Conservation (phyloP, 2,329 filamentous ascomycete species). For the Aspergillus sojae region DNA sequence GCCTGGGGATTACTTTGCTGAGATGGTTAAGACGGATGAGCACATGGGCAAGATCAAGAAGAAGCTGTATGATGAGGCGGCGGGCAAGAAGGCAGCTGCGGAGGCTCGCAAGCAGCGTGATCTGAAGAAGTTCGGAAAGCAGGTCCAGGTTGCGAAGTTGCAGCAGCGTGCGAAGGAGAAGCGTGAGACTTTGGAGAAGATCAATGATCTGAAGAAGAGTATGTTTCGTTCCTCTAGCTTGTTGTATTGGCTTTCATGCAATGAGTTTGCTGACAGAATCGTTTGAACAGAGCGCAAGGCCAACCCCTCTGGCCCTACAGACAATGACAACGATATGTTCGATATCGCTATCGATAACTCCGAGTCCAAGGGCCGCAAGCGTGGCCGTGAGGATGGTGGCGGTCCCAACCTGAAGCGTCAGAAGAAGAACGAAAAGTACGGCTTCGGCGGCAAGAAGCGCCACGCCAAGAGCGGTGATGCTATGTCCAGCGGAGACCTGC, state of each 20-base stretch:
- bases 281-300: constrained; percentile 74
- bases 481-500: constrained; percentile 76
- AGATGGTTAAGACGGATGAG: constrained; percentile 98
- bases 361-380: constrained; percentile 54
- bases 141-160: constrained; percentile 93
- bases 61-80: constrained; percentile 89
- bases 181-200: constrained; percentile 91
- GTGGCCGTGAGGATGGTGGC: constrained; percentile 46
- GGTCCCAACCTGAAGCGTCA: constrained; percentile 67
- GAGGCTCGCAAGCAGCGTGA: constrained; percentile 92
- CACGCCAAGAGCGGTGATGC: constrained; percentile 90
- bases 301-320: constrained; percentile 61
- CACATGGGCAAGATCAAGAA: constrained; percentile 97
- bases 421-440: constrained; percentile 94
- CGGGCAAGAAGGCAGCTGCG: constrained; percentile 85
- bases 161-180: constrained; percentile 94
- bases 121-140: constrained; percentile 98
- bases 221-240: constrained; percentile 44
- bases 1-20: constrained; percentile 93
- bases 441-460: constrained; percentile 94
- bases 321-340: constrained; percentile 80
- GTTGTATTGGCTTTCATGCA: constrained; percentile 11
- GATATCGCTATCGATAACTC: constrained; percentile 81
- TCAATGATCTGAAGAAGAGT: constrained; percentile 94
- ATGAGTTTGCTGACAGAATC: constrained; percentile 20